Conservation (phyloP, 306 rosid species). For the Sophora flavescens region DNA sequence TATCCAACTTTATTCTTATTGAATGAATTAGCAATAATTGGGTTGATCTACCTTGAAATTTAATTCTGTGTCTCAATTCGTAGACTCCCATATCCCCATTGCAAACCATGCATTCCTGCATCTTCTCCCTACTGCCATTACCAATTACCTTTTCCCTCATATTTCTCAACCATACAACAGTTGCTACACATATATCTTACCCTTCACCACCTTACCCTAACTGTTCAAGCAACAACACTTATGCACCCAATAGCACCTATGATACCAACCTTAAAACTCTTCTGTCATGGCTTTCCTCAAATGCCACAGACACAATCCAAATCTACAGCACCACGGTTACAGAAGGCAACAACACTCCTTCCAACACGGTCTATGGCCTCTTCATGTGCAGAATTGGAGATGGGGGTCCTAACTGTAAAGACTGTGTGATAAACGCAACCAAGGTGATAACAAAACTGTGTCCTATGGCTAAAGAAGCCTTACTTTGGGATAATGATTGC, state of each 20-base stretch:
- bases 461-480: constrained; percentile 31
- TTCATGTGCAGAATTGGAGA: background rate
- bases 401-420: background rate
- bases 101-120: constrained; percentile 29
- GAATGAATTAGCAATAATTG: background rate
- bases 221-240: constrained; percentile 30
- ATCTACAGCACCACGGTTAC: constrained; percentile 11
- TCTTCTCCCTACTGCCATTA: constrained; percentile 1
- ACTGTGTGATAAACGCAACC: constrained; percentile 16
- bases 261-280: constrained; percentile 17
- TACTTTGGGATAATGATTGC: constrained; percentile 2
- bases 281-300: constrained; percentile 34
- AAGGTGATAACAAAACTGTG: background rate
- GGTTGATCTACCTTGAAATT: background rate
- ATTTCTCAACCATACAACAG: background rate
- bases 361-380: constrained; percentile 36
- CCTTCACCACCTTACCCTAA: constrained; percentile 10
- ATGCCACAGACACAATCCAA: constrained; percentile 9
- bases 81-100: background rate
- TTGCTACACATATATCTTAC: background rate
- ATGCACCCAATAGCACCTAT: constrained; percentile 16
- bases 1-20: too few species aligned
- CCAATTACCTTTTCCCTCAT: background rate
- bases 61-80: background rate
- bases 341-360: background rate